Percentiles rank a stretch among this genome's conserved stretches.
These are phyloP conservation scores for Alternaria sp. DNA, from an alignment of 2,329 filamentous ascomycete genomes.

Conservation along the genomic window DNA sequence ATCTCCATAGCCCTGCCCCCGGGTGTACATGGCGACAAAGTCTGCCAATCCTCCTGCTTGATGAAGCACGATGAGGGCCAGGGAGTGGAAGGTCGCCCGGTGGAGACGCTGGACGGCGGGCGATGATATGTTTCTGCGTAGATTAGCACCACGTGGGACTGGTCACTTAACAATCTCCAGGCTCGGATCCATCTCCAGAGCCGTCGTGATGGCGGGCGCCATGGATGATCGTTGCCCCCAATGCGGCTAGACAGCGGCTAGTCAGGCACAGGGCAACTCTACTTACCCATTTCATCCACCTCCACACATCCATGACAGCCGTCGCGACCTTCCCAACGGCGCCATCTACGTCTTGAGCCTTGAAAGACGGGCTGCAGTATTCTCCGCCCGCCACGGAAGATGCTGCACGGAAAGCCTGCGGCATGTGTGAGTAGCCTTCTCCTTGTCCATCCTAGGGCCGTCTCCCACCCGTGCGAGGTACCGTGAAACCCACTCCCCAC, in stretches of 20 bases:
- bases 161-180: slow-evolving; percentile 18
- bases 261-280: slow-evolving; percentile 32
- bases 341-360: slow-evolving; percentile 26
- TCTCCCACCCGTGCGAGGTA: slow-evolving; percentile 28
- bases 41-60: too few species aligned
- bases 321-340: slow-evolving; percentile 17
- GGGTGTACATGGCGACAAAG: too few species aligned
- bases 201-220: slow-evolving; percentile 29
- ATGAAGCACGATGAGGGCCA: too few species aligned
- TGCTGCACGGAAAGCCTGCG: slow-evolving; percentile 44
- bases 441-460: slow-evolving; percentile 12
- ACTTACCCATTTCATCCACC: slow-evolving; percentile 22
- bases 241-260: slow-evolving; percentile 33
- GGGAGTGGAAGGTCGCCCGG: too few species aligned
- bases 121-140: too few species aligned
- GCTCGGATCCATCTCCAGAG: slow-evolving; percentile 34
- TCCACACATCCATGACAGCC: slow-evolving; percentile 19
- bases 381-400: slow-evolving; percentile 42
- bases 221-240: slow-evolving; percentile 36
- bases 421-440: slow-evolving; percentile 49
- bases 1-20: too few species aligned
- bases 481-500: slow-evolving; percentile 31
- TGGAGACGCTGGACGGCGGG: too few species aligned
- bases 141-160: slow-evolving; percentile 25
- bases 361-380: slow-evolving; percentile 26